These are phyloP conservation scores for Ceratopteris richardii DNA, from an alignment of 75 land plant genomes.

Conservation along the genomic window DNA sequence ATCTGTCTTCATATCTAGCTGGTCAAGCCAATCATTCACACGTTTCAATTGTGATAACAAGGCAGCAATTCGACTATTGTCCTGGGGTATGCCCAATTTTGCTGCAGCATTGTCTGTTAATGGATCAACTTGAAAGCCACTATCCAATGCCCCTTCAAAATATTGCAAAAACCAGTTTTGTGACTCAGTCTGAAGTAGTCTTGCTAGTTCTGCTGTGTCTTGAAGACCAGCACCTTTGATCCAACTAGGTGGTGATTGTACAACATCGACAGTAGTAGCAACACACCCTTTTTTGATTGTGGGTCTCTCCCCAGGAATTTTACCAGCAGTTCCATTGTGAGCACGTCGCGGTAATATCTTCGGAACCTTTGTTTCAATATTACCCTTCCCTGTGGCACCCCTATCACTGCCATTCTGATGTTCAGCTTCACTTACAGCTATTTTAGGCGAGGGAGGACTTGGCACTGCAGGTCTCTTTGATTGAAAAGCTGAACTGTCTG, in stretches of 20 bases:
- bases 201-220: slow-evolving; percentile 52
- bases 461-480: too few species aligned
- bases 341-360: slow-evolving; percentile 11
- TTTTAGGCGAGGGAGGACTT: neutral
- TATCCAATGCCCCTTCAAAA: slow-evolving; percentile 61
- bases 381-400: neutral
- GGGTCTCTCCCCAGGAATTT: neutral
- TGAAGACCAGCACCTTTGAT: slow-evolving; percentile 42
- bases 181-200: slow-evolving; percentile 40
- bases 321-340: slow-evolving; percentile 12
- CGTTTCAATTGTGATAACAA: slow-evolving; percentile 69
- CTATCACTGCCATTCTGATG: neutral
- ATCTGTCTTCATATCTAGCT: too few species aligned
- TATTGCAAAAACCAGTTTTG: slow-evolving; percentile 73
- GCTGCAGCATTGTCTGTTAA: slow-evolving; percentile 25
- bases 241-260: slow-evolving; percentile 36
- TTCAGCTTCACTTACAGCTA: neutral
- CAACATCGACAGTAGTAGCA: slow-evolving; percentile 18
- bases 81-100: too few species aligned
- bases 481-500: neutral
- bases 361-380: slow-evolving; percentile 5
- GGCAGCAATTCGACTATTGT: slow-evolving; percentile 51
- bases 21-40: slow-evolving; percentile 80
- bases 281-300: slow-evolving; percentile 1
- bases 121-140: slow-evolving; percentile 35